Percentiles rank a stretch among this genome's conserved stretches.
Conservation (phyloP, 2,329 filamentous ascomycete genomes). For the Talaromyces pinophilus region DNA sequence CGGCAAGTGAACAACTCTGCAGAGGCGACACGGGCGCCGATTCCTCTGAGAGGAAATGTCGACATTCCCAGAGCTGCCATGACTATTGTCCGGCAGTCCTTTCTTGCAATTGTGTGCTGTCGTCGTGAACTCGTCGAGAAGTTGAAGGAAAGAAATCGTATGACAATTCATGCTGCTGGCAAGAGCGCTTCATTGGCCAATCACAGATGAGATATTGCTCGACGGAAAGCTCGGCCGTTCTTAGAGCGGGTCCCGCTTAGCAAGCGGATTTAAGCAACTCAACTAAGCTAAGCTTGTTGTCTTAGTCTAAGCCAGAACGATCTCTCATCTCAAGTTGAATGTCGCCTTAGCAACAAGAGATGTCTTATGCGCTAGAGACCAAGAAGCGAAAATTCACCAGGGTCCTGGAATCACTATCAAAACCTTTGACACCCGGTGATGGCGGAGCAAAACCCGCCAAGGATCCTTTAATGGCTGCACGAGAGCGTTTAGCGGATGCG, state of each 20-base stretch:
- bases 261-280: background rate
- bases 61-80: conserved; percentile 40
- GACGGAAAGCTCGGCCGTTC: conserved; percentile 1
- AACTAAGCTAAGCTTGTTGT: background rate
- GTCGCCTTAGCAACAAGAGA: conserved; percentile 26
- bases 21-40: conserved; percentile 38
- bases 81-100: background rate
- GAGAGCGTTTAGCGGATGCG: conserved; percentile 31
- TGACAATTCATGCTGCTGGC: background rate
- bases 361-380: conserved; percentile 49
- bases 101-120: background rate
- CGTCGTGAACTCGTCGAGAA: background rate
- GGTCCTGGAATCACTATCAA: conserved; percentile 48
- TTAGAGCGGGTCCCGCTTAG: background rate
- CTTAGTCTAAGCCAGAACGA: background rate
- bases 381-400: conserved; percentile 53
- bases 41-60: conserved; percentile 36
- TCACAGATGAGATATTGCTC: conserved; percentile 13
- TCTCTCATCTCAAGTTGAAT: conserved; percentile 1
- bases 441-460: conserved; percentile 27
- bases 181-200: conserved; percentile 12
- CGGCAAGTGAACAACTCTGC: conserved; percentile 45
- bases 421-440: conserved; percentile 30
- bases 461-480: conserved; percentile 27
- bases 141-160: background rate